These are phyloP conservation scores for Eurotiales sp. DNA, from an alignment of 2,329 filamentous ascomycete genomes.

Conservation along the genomic window DNA sequence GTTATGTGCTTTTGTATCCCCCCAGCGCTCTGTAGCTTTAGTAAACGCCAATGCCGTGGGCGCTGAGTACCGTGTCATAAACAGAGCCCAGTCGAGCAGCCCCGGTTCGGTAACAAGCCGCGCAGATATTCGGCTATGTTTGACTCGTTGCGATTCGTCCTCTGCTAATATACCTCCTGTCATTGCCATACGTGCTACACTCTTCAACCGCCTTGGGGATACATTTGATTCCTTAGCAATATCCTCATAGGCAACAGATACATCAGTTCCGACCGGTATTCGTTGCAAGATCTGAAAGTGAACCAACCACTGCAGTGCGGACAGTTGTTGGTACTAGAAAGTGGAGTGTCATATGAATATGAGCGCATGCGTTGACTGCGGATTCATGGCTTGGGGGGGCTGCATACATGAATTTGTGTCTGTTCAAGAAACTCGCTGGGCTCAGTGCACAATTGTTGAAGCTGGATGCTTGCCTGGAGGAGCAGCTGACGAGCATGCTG, in stretches of 20 bases:
- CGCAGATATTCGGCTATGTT: conserved; percentile 54
- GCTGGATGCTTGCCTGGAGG: background rate
- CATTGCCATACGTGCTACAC: conserved; percentile 54
- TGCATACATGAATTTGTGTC: background rate
- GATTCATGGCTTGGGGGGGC: background rate
- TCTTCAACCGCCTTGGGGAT: conserved; percentile 22
- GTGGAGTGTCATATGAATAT: background rate
- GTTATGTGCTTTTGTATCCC: conserved; percentile 16
- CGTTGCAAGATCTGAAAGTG: background rate
- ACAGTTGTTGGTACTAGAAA: background rate
- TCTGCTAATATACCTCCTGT: conserved; percentile 56
- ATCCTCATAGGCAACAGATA: background rate
- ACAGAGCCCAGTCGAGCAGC: conserved; percentile 51
- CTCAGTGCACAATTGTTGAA: background rate
- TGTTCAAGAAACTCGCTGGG: background rate
- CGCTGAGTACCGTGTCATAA: conserved; percentile 36
- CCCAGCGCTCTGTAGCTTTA: conserved; percentile 24
- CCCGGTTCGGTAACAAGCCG: conserved; percentile 32
- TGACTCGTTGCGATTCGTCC: conserved; percentile 47
- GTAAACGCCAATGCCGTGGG: conserved; percentile 20
- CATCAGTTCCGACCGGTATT: background rate
- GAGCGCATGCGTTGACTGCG: background rate
- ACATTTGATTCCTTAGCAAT: conserved; percentile 19
- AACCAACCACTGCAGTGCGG: background rate
- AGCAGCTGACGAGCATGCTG: background rate